phyloP scores from a whole-genome alignment of 306 rosid genomes.

The barrel medic (Medicago truncatula) region DNA sequence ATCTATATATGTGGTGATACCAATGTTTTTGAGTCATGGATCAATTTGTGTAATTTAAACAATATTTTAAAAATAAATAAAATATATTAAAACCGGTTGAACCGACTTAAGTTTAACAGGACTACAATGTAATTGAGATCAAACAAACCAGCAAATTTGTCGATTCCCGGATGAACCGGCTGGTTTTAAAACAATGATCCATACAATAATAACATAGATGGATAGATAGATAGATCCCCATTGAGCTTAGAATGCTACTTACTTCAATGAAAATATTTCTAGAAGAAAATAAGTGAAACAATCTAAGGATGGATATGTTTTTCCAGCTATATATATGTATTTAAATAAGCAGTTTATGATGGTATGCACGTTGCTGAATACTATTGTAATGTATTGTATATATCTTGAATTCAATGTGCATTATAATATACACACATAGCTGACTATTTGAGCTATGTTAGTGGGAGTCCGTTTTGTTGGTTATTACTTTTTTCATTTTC shows the following conservation, averaged over 20 bases:
- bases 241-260: too few relatives aligned
- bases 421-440: constrained; percentile 8
- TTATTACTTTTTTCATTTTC: constrained; percentile 39
- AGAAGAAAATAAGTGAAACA: background rate
- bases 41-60: too few relatives aligned
- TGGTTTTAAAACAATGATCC: background rate
- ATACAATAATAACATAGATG: background rate
- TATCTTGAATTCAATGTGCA: background rate
- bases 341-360: constrained; percentile 21
- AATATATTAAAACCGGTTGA: too few relatives aligned
- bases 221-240: background rate
- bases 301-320: background rate
- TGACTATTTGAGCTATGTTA: constrained; percentile 51
- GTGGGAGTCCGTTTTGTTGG: constrained; percentile 48
- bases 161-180: too few relatives aligned
- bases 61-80: too few relatives aligned
- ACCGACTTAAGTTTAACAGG: too few relatives aligned
- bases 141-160: too few relatives aligned
- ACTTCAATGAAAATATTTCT: too few relatives aligned
- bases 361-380: constrained; percentile 11
- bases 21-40: too few relatives aligned
- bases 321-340: background rate
- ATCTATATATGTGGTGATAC: too few relatives aligned
- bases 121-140: too few relatives aligned
- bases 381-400: background rate